Conservation (phyloP, 768 basidiomycete species). For the Floccularia luteovirens region DNA sequence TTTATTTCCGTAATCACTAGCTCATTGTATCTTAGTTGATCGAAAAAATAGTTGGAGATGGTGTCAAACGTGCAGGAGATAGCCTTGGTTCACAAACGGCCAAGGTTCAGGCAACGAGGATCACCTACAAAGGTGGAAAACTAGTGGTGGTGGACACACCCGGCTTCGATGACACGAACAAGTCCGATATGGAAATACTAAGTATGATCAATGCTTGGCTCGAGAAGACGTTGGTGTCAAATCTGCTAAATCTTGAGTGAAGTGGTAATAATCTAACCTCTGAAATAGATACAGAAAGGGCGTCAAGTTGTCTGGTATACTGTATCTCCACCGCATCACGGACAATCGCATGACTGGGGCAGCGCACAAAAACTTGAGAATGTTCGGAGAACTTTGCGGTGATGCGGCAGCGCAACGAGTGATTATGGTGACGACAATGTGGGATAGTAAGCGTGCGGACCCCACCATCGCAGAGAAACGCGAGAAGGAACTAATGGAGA, state of each 20-base stretch:
- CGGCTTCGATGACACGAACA: conserved; percentile 8
- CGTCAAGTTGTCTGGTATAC: conserved; percentile 21
- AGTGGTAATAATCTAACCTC: neutral
- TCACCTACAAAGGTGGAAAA: too few species aligned
- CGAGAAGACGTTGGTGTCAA: conserved; percentile 5
- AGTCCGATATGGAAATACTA: conserved; percentile 4
- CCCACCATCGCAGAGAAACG: conserved; percentile 13
- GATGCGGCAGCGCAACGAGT: conserved; percentile 19
- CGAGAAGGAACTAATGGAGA: conserved; percentile 17
- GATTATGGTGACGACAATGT: conserved; percentile 29
- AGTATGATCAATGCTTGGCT: conserved; percentile 5
- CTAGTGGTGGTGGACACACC: conserved; percentile 12
- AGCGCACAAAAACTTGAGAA: conserved; percentile 20
- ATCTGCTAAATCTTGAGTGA: neutral
- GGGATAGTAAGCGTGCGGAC: conserved; percentile 18
- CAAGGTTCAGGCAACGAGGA: conserved; percentile 20
- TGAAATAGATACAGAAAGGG: conserved; percentile 14
- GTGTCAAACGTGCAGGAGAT: conserved; percentile 7
- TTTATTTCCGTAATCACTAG: too few species aligned
- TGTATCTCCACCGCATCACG: conserved; percentile 32
- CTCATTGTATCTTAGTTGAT: conserved; percentile 21
- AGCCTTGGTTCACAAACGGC: conserved; percentile 28
- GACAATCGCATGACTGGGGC: conserved; percentile 27
- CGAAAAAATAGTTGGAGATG: conserved; percentile 10
- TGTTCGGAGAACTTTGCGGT: conserved; percentile 21